Conservation (phyloP, 139 green algal species). For the Picochlorum sp. region DNA sequence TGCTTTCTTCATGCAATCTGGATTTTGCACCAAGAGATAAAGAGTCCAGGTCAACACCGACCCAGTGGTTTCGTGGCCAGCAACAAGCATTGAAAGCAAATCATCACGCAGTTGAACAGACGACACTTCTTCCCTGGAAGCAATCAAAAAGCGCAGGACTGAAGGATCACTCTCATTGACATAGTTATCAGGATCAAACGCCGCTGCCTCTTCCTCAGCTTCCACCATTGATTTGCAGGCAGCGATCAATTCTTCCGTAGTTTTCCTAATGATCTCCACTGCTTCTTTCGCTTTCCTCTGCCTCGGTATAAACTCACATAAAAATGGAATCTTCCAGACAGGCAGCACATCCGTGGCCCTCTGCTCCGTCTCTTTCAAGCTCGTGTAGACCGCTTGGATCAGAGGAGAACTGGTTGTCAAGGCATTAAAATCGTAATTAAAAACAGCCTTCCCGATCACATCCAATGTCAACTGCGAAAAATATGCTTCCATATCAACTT, state of each 20-base stretch:
- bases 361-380: constrained; percentile 95
- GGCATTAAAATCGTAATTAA: constrained; percentile 98
- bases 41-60: constrained; percentile 94
- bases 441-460: constrained; percentile 94
- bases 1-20: constrained; percentile 63
- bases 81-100: constrained; percentile 97
- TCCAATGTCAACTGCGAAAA: constrained; percentile 97
- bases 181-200: constrained; percentile 60
- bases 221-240: constrained; percentile 88
- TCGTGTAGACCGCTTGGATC: constrained; percentile 96
- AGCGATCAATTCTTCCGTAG: constrained; percentile 81
- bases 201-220: constrained; percentile 57
- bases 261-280: constrained; percentile 82
- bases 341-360: constrained; percentile 92
- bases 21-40: constrained; percentile 83
- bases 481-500: constrained; percentile 89
- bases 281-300: constrained; percentile 60
- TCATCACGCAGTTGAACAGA: constrained; percentile 87
- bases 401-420: constrained; percentile 67
- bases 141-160: constrained; percentile 93
- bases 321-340: constrained; percentile 78
- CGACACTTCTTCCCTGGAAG: constrained; percentile 81
- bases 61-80: constrained; percentile 97
- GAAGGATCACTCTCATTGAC: constrained; percentile 82
- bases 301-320: constrained; percentile 49